Evolutionary conservation across 306 rosid species (phyloP), one percentile per base, ranked within the genome.

Genomic region (Malus fusca): DNA sequence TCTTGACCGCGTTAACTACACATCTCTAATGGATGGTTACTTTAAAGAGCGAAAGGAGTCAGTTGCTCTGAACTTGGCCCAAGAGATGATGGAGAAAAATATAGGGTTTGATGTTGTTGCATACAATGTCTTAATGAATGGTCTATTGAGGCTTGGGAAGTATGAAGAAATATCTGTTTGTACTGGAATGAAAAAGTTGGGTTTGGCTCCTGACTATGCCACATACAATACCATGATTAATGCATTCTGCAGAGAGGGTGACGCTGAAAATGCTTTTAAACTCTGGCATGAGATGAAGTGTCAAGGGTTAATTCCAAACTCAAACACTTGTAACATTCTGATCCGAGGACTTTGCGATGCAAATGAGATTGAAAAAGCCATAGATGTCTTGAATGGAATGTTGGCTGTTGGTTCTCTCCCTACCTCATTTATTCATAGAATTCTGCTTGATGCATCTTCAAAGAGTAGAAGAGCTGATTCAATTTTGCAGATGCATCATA

Each of bases 231-330:
- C 92, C 82, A 66, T 95, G 72, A 87, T 95, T 68, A 87, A 70
- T 79, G 87, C 88, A 60, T 78, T 81, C 83, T 87, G 91, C 83
- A 86, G 83, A 74, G 79, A 84, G 83, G 92, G 96, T 67, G 78
- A 87, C 62, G 69, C 76, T 55, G 84, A 84, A 83, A 79, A 73
- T 84, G 93, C 97, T 72, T 68, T 88, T 78, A 72, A 71, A 73
- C 87, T 90, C 67, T 89, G 88, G 93, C 83, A 85, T 76, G 97
- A 90, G 87, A 90, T 92, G 97, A 95, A 87, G 89, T 69, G 79
- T 83, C 84, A 74, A 48, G 85, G 88, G 77, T 66, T 89, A 72
- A 78, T 71, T 82, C 95, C 96, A 68, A 89, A 86, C 83, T 76
- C 73, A 23, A 79, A 77, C 67, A 85, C 96, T 52, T 85, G 85